Percentiles rank a stretch among this genome's conserved stretches.
phyloP scores from a whole-genome alignment of 2,329 filamentous ascomycete species.

The Fusarium cyanostomum region DNA sequence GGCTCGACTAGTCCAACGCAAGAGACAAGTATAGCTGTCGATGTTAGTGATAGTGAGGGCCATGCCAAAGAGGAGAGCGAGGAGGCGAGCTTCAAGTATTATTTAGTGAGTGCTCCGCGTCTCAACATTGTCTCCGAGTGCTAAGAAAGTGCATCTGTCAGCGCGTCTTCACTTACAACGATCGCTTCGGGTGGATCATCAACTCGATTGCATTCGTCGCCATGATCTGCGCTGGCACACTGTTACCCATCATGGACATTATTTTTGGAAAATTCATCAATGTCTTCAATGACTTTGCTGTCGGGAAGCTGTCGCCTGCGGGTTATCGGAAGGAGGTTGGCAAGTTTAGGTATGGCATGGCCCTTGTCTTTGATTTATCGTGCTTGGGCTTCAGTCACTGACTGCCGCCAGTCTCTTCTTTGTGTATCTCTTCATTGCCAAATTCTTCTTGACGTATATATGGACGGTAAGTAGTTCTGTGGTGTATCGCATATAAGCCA shows the following conservation, averaged over 20 bases:
- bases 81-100: conserved; percentile 41
- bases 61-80: conserved; percentile 19
- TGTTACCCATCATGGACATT: conserved; percentile 66
- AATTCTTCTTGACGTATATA: conserved; percentile 63
- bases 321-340: conserved; percentile 62
- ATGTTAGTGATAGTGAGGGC: neutral
- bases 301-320: conserved; percentile 52
- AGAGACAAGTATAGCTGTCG: conserved; percentile 4
- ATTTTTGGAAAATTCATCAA: conserved; percentile 65
- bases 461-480: conserved; percentile 57
- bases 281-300: conserved; percentile 65
- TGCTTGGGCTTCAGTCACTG: neutral
- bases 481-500: too few species aligned
- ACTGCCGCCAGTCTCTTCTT: conserved; percentile 58
- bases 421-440: conserved; percentile 66
- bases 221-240: conserved; percentile 50
- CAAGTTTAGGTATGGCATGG: conserved; percentile 49
- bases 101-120: conserved; percentile 28
- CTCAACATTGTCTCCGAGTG: neutral
- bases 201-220: conserved; percentile 49
- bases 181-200: conserved; percentile 49
- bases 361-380: neutral
- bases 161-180: conserved; percentile 53
- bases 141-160: conserved; percentile 14
- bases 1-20: conserved; percentile 4